Evolutionary conservation across 139 green algal genomes (phyloP), one percentile per base, ranked within the genome.

Genomic region (Pseudopediastrum boryanum): DNA sequence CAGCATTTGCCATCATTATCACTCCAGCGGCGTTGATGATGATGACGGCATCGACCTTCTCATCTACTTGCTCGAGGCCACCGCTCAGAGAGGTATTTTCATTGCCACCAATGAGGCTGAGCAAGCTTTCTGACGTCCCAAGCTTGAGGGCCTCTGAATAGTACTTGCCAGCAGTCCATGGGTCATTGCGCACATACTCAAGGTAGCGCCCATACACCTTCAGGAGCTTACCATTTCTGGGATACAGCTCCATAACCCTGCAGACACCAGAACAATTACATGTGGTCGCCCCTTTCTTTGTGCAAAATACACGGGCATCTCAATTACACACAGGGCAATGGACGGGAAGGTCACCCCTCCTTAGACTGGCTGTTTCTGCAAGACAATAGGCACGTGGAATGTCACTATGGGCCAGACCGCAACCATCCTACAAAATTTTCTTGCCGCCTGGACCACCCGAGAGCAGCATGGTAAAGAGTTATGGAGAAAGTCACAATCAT

Each of bases 131-230:
- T 4, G 33, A 23, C 12, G 59, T 80, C 25, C 73, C 73, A 6
- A 64, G 59, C 43, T 72, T 71, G 5, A 64, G 21, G 10, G 73
- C 73, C 8, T 71, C 73, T 3, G 9, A 1, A n/a, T 81, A 75
- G 46, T 59, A 81, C 38, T 67, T 68, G 63, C 46, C 67, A 44
- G 75, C 75, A 42, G 23, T 67, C 63, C 80, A 84, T 4, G 81
- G 80, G 58, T 85, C 84, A 48, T 86, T 85, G 48, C 81, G 79
- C 25, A 83, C 63, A 16, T 74, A 77, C 46, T 85, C 83, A 29
- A 85, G 65, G 43, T 85, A 88, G 9, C 62, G 66, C 38, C 56
- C 83, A 62, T 88, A 88, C 29, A 81, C 23, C 19, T 71, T 75
- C 41, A 88, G 61, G 16, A 88, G 66, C 1, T 51, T 61, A 16